phyloP scores from a whole-genome alignment of 768 basidiomycete species.

The Lyophyllum shimeji region DNA sequence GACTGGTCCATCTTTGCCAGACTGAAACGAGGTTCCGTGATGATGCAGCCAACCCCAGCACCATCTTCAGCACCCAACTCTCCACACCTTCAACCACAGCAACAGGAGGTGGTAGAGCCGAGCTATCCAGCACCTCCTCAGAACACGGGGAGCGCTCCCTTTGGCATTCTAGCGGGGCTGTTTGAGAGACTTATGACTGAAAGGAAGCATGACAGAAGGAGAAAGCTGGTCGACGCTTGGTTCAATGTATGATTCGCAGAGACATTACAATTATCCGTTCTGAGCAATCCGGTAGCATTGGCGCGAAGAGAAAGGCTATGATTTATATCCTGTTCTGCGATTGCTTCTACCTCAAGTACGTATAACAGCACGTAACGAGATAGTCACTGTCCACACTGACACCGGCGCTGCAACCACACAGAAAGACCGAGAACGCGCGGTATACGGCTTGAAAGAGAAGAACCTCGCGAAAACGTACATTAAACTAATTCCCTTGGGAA shows the following conservation, averaged over 20 bases:
- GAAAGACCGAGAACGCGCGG: slow-evolving; percentile 92
- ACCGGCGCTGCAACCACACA: slow-evolving; percentile 29
- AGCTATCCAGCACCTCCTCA: slow-evolving; percentile 57
- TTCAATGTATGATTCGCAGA: slow-evolving; percentile 61
- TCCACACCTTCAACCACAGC: slow-evolving; percentile 24
- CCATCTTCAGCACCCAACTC: slow-evolving; percentile 58
- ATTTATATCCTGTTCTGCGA: slow-evolving; percentile 88
- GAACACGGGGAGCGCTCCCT: slow-evolving; percentile 69
- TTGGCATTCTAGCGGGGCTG: slow-evolving; percentile 63
- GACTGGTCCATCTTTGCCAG: background rate
- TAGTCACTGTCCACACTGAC: background rate
- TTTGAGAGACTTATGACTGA: slow-evolving; percentile 77
- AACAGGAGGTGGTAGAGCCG: slow-evolving; percentile 26
- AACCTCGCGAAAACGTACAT: slow-evolving; percentile 92
- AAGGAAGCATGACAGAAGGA: slow-evolving; percentile 71
- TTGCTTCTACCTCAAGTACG: slow-evolving; percentile 86
- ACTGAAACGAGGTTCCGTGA: slow-evolving; percentile 14
- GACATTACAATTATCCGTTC: background rate
- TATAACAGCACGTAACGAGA: background rate
- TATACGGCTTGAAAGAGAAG: slow-evolving; percentile 95
- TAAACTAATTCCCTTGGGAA: slow-evolving; percentile 81
- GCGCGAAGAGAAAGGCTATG: slow-evolving; percentile 81
- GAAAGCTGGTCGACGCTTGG: slow-evolving; percentile 71
- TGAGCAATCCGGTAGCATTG: slow-evolving; percentile 57
- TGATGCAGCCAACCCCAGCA: slow-evolving; percentile 68